These are phyloP conservation scores for Pichia sp. DNA, from an alignment of 1,139 yeast genomes.

Conservation along the genomic window DNA sequence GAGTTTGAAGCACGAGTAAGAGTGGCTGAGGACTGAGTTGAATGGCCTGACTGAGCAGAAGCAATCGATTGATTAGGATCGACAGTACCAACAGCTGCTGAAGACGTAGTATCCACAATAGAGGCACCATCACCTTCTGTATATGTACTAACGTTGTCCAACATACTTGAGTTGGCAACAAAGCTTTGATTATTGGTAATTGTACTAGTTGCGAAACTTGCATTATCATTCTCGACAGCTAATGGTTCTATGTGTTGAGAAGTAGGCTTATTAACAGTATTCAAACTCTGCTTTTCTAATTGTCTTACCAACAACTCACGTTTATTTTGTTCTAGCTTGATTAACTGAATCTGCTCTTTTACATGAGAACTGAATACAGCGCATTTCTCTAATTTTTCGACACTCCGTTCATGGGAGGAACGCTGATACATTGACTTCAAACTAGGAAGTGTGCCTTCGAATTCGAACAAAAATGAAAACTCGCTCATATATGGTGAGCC, in stretches of 20 bases:
- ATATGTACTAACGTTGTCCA: slow-evolving; percentile 2
- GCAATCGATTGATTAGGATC: neutral
- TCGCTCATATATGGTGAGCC: slow-evolving; percentile 18
- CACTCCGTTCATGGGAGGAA: slow-evolving; percentile 42
- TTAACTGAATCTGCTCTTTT: slow-evolving; percentile 45
- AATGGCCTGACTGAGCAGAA: neutral
- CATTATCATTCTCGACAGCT: neutral
- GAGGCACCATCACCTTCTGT: neutral
- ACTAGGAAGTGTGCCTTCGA: slow-evolving; percentile 20
- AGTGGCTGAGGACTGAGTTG: neutral
- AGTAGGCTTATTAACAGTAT: neutral
- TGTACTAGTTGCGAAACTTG: neutral
- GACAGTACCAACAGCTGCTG: neutral
- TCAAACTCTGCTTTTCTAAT: slow-evolving; percentile 12
- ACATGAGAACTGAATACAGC: slow-evolving; percentile 43
- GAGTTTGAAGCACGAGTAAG: neutral
- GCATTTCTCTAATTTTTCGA: slow-evolving; percentile 31
- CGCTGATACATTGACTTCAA: slow-evolving; percentile 36
- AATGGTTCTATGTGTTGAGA: slow-evolving; percentile 1
- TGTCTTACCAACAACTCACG: slow-evolving; percentile 26
- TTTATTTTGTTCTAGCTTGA: slow-evolving; percentile 43
- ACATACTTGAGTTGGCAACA: neutral
- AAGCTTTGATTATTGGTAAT: neutral
- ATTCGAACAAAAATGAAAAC: slow-evolving; percentile 31
- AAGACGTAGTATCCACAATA: neutral